Evolutionary conservation across 257 asterid genomes (phyloP).

Genomic region (Henckelia pumila): DNA sequence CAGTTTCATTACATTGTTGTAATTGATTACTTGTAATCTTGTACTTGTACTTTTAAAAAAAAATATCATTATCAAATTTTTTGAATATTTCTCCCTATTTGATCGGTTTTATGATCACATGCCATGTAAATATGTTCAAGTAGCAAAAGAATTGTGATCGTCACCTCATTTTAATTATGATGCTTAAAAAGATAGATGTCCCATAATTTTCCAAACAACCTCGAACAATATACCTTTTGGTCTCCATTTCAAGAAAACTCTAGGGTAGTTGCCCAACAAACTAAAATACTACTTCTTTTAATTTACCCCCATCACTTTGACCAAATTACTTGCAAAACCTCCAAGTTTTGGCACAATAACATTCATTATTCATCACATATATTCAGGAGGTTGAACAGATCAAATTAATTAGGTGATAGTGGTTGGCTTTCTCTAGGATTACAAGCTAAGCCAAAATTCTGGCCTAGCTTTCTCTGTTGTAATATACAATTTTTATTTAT

Average conservation of each 20-base stretch:
- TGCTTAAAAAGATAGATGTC: background rate
- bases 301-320: conserved; percentile 13
- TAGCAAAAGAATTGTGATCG: too few species aligned
- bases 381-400: conserved; percentile 49
- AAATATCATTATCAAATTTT: too few species aligned
- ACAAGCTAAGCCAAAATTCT: conserved; percentile 20
- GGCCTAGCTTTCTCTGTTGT: too few species aligned
- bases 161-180: too few species aligned
- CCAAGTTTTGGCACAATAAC: conserved; percentile 39
- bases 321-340: conserved; percentile 7
- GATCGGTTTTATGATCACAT: too few species aligned
- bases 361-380: background rate
- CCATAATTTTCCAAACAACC: conserved; percentile 47
- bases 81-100: too few species aligned
- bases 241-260: conserved; percentile 27
- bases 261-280: conserved; percentile 45
- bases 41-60: too few species aligned
- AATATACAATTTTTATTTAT: too few species aligned
- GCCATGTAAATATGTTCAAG: too few species aligned
- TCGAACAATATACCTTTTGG: conserved; percentile 31
- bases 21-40: too few species aligned
- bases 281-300: background rate
- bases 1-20: too few species aligned
- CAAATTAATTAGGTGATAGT: conserved; percentile 43
- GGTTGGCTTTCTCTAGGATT: conserved; percentile 43